A percentile compares a stretch with the other conserved stretches of the same genome.
phyloP scores from a whole-genome alignment of 768 basidiomycete genomes.

The Pulveroboletus sp. region DNA sequence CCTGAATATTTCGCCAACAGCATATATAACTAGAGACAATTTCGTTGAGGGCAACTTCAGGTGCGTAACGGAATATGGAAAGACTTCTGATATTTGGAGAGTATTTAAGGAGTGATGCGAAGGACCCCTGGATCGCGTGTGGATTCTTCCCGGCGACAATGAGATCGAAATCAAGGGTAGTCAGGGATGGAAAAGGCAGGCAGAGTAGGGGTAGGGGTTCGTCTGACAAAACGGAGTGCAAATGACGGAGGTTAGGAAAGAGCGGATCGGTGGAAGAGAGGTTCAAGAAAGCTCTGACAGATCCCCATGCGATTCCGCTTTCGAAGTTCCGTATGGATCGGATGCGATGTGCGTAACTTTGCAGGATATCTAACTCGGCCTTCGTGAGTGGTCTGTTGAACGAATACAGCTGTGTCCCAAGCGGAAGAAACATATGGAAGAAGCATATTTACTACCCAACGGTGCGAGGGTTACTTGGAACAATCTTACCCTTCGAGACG shows the following conservation, averaged over 20 bases:
- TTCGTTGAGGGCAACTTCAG: neutral
- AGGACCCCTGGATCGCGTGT: neutral
- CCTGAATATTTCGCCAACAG: slow-evolving; percentile 6
- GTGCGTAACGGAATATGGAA: neutral
- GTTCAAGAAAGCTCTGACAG: neutral
- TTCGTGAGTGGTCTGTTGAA: too few species aligned
- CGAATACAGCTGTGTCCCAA: too few species aligned
- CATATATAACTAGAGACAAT: slow-evolving; percentile 1
- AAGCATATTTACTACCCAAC: too few species aligned
- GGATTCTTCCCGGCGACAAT: neutral
- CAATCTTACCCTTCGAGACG: too few species aligned
- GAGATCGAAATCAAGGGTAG: neutral
- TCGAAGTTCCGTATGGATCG: too few species aligned
- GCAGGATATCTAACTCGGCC: too few species aligned
- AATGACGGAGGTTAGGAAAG: slow-evolving; percentile 1
- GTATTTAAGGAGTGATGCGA: neutral
- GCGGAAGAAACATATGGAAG: too few species aligned
- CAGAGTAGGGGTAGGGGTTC: neutral
- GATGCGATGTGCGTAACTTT: too few species aligned
- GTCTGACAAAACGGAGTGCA: neutral
- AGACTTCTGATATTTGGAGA: neutral
- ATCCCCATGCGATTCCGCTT: too few species aligned
- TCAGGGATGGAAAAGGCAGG: neutral
- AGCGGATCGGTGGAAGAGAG: neutral
- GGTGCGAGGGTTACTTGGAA: too few species aligned